Evolutionary conservation across 495 filamentous ascomycete genomes (phyloP).

Genomic region (Penicillium macrosclerotiorum): DNA sequence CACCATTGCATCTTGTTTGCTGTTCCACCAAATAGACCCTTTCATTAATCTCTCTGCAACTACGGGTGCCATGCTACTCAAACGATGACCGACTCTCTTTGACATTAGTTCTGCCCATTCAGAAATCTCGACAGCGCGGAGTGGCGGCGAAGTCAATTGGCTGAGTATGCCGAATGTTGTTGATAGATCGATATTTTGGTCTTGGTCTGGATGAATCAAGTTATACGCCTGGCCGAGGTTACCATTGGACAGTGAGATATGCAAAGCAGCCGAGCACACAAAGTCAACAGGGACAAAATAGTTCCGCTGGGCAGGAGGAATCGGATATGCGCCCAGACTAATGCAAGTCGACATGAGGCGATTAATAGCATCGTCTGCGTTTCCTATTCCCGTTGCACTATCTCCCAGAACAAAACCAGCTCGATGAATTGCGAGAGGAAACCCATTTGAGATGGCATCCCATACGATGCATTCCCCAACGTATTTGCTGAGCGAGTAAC

Average conservation of each 20-base stretch:
- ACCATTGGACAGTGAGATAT: slow-evolving; percentile 10
- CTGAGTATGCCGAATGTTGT: not conserved
- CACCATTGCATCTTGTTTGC: not conserved
- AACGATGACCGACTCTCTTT: not conserved
- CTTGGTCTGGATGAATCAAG: slow-evolving; percentile 1
- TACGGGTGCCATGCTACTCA: not conserved
- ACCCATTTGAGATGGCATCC: slow-evolving; percentile 4
- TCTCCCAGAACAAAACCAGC: slow-evolving; percentile 24
- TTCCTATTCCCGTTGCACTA: slow-evolving; percentile 12
- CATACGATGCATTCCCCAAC: slow-evolving; percentile 7
- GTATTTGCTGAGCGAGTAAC: slow-evolving; percentile 24
- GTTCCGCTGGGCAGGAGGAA: slow-evolving; percentile 8
- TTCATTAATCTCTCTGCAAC: not conserved
- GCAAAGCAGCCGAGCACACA: slow-evolving; percentile 12
- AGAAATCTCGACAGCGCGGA: not conserved
- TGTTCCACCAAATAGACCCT: not conserved
- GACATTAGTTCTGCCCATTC: not conserved
- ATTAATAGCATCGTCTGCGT: slow-evolving; percentile 25
- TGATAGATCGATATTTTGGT: not conserved
- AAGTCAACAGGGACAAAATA: slow-evolving; percentile 22
- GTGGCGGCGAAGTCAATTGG: not conserved
- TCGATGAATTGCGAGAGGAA: slow-evolving; percentile 22
- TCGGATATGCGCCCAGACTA: slow-evolving; percentile 14
- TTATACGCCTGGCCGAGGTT: slow-evolving; percentile 14
- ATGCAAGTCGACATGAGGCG: slow-evolving; percentile 21